Percentiles rank a stretch among this genome's conserved stretches.
These are phyloP conservation scores for Entonaema liquescens DNA, from an alignment of 495 filamentous ascomycete species.

Conservation along the genomic window DNA sequence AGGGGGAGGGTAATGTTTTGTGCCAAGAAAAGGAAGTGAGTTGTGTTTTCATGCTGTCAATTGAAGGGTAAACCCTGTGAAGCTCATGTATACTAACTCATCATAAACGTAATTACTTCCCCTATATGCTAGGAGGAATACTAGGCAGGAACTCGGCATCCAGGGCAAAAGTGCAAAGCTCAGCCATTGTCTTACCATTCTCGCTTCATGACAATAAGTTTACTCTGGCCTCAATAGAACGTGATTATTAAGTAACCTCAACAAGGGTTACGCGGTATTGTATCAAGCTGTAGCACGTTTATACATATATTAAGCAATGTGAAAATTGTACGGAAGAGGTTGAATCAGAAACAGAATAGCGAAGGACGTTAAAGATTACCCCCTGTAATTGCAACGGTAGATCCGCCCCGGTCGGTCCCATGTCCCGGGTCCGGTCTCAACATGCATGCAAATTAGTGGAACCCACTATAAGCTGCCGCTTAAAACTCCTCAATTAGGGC, in stretches of 20 bases:
- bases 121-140: constrained; percentile 11
- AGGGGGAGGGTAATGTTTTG: constrained; percentile 11
- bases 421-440: constrained; percentile 1
- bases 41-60: constrained; percentile 20
- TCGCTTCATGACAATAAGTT: constrained; percentile 2
- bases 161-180: not conserved
- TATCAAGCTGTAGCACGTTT: not conserved
- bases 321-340: constrained; percentile 4
- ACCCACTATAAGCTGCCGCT: constrained; percentile 21
- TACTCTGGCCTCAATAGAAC: not conserved
- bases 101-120: constrained; percentile 11
- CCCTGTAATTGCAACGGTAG: constrained; percentile 11
- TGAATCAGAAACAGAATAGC: not conserved
- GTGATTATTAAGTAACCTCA: not conserved
- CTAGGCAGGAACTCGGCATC: constrained; percentile 13
- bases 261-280: constrained; percentile 8
- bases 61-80: not conserved
- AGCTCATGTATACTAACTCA: constrained; percentile 6
- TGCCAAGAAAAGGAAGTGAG: constrained; percentile 19
- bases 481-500: constrained; percentile 34
- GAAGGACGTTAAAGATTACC: not conserved
- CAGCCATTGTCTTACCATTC: constrained; percentile 2
- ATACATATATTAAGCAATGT: constrained; percentile 30
- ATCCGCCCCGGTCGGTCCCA: constrained; percentile 16
- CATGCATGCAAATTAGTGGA: constrained; percentile 7